Evolutionary conservation across 1,284 basidiomycete genomes (phyloP).

Genomic region (Thecaphora thlaspeos): DNA sequence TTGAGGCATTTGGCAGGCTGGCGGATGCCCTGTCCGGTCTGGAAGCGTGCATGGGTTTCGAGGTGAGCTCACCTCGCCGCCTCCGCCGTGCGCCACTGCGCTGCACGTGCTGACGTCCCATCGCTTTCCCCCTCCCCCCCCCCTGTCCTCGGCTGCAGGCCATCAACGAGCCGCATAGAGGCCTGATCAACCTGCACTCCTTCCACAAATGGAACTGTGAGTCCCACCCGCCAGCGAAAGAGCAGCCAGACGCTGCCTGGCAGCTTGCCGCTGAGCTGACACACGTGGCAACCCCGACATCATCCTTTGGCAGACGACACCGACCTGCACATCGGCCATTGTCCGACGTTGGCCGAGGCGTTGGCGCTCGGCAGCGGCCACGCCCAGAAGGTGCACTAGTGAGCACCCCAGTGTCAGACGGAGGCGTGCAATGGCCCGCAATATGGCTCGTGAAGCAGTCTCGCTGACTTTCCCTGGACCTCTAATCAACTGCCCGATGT

Average conservation of each 20-base stretch:
- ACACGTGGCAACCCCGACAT: not conserved
- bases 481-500: not conserved
- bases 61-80: conserved; percentile 58
- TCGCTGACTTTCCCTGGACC: not conserved
- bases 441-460: too few relatives aligned
- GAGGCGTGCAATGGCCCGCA: too few relatives aligned
- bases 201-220: conserved; percentile 73
- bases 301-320: conserved; percentile 69
- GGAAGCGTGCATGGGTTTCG: conserved; percentile 82
- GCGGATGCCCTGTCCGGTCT: conserved; percentile 71
- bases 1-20: conserved; percentile 74
- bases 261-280: too few relatives aligned
- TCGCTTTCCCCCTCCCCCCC: too few relatives aligned
- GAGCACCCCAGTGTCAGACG: too few relatives aligned
- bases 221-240: not conserved
- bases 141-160: conserved; percentile 12
- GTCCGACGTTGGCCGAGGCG: conserved; percentile 59
- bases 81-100: too few relatives aligned
- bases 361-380: conserved; percentile 44
- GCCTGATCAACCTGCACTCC: conserved; percentile 79
- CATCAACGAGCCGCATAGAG: conserved; percentile 94
- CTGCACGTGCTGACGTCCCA: too few relatives aligned
- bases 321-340: conserved; percentile 81
- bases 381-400: conserved; percentile 62
- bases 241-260: too few relatives aligned